Percentiles rank a stretch among this genome's conserved stretches.
Conservation (phyloP, 2,329 filamentous ascomycete genomes). For the Penicillium nordicum region DNA sequence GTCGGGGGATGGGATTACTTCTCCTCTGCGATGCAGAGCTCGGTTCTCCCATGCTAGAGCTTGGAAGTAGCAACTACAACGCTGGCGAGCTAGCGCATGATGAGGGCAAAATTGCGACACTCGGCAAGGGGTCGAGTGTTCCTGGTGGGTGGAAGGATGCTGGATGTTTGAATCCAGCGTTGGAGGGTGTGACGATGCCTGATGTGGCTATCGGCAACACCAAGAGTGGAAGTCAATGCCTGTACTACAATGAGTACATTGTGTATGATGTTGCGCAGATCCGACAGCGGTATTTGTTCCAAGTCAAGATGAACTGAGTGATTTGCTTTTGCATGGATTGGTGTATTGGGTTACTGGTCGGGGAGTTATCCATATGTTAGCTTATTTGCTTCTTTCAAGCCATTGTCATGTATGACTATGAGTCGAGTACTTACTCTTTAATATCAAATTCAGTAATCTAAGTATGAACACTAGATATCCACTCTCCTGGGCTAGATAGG, state of each 20-base stretch:
- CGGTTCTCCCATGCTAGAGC: constrained; percentile 68
- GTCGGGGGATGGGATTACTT: constrained; percentile 68
- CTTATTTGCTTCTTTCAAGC: not conserved
- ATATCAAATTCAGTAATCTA: not conserved
- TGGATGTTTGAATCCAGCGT: constrained; percentile 57
- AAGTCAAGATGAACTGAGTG: constrained; percentile 37
- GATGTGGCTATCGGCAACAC: constrained; percentile 21
- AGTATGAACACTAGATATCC: not conserved
- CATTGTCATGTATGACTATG: not conserved
- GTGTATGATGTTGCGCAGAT: constrained; percentile 50
- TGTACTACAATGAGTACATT: constrained; percentile 48
- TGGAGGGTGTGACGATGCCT: constrained; percentile 66
- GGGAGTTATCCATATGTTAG: not conserved
- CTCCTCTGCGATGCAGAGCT: constrained; percentile 83
- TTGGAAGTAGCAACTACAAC: constrained; percentile 55
- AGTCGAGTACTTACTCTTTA: not conserved
- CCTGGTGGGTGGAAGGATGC: constrained; percentile 76
- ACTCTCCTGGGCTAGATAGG: too few species aligned
- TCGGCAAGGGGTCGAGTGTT: constrained; percentile 63
- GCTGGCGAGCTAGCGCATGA: constrained; percentile 63
- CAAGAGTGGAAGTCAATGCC: not conserved
- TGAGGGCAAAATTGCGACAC: constrained; percentile 63
- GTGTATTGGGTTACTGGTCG: not conserved
- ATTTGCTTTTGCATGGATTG: not conserved
- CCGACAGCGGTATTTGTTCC: constrained; percentile 44